Base-by-base conservation (phyloP, 2,329 filamentous ascomycete species). In the Pseudogymnoascus destructans region DNA sequence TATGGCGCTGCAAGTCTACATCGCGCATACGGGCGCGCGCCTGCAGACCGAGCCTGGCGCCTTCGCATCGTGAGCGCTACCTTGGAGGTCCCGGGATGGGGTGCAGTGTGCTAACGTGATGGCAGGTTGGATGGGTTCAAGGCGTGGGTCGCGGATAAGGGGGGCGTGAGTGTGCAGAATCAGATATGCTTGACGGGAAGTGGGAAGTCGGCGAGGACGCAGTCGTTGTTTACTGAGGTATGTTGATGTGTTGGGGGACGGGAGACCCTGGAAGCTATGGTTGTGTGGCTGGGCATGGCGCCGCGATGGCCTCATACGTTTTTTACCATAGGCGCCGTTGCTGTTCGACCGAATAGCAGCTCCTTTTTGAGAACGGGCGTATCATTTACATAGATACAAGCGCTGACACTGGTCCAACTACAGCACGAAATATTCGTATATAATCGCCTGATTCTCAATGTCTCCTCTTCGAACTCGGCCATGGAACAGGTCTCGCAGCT, bases 361-460 rank as follows among this genome's bases (percentile, higher is more conserved):
- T 19, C 4, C 15, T 10, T 52, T 5, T 19, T 19, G 46, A 9
- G 25, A 30, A 52, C 3, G 46, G 9, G 9, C n/a, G 3, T 17
- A 52, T 23, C 25, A 19, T 30, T 17, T 30, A 5, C 23, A 52
- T 17, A 3, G 25, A 35, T 33, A 27, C 21, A 23, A 4, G 21
- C 30, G 42, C 55, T 61, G 49, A 65, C 54, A 25, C 15, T 35
- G 11, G 54, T 10, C 10, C 4, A 36, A 35, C 11, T 56, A 25
- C 64, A 95, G 86, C 87, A 82, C 64, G 90, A 97, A 70, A 84
- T 98, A 59, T 97, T 87, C 70, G 82, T 97, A 57, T 98, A 95
- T 72, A 90, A 96, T 71, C 86, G 90, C 62, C 83, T 85, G 64
- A 82, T 86, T 56, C 61, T 63, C 63, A 78, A 85, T 63, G 71